phyloP scores from a whole-genome alignment of 257 asterid species.

The Solanum etuberosum region DNA sequence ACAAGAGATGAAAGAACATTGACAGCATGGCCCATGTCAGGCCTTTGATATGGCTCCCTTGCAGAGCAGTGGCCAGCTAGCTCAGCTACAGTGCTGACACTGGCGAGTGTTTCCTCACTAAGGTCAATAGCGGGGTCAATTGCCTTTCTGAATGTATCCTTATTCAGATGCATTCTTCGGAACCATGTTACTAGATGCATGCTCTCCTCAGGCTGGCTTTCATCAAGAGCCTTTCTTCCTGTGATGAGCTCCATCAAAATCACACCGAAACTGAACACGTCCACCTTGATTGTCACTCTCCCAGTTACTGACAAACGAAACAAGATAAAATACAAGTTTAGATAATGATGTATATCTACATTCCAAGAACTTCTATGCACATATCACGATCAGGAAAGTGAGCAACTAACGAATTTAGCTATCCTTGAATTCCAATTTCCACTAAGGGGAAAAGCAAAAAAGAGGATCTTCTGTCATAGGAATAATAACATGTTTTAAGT shows the following conservation, averaged over 20 bases:
- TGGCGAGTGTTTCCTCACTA: slow-evolving; percentile 56
- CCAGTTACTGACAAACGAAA: slow-evolving; percentile 59
- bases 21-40: slow-evolving; percentile 92
- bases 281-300: slow-evolving; percentile 88
- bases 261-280: slow-evolving; percentile 89
- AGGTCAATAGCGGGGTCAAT: slow-evolving; percentile 79
- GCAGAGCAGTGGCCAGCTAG: slow-evolving; percentile 90
- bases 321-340: slow-evolving; percentile 1
- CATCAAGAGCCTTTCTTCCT: slow-evolving; percentile 85
- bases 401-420: not conserved
- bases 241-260: slow-evolving; percentile 92
- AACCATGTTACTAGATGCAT: slow-evolving; percentile 97
- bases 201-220: slow-evolving; percentile 89
- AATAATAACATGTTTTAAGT: not conserved
- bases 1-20: slow-evolving; percentile 80
- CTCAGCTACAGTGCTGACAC: slow-evolving; percentile 75
- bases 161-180: slow-evolving; percentile 69
- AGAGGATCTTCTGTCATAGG: not conserved
- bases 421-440: not conserved
- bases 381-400: not conserved
- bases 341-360: not conserved
- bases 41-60: slow-evolving; percentile 84
- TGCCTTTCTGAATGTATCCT: slow-evolving; percentile 73
- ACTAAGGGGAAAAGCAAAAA: not conserved
- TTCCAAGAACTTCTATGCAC: not conserved